Evolutionary conservation across 345 rosid genomes (phyloP).

Genomic region (Brassica napus): Da-Ae NC_063439.1:3766501-3767000

Average conservation of each 20-base stretch:
- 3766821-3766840: conserved; percentile 18
- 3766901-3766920: neutral
- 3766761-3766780: conserved; percentile 14
- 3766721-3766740: conserved; percentile 13
- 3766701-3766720: neutral
- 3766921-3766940: neutral
- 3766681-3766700: neutral
- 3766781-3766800: conserved; percentile 14
- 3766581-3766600: too few relatives aligned
- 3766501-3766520: neutral
- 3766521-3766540: neutral
- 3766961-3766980: conserved; percentile 33
- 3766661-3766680: neutral
- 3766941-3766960: conserved; percentile 23
- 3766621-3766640: neutral
- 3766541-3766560: neutral
- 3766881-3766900: conserved; percentile 28
- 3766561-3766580: neutral
- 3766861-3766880: conserved; percentile 25
- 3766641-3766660: neutral
- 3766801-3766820: neutral
- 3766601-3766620: neutral
- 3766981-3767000: neutral
- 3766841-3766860: conserved; percentile 30
- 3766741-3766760: conserved; percentile 22